phyloP scores from a whole-genome alignment of 1,139 yeast genomes.

The Candida dubliniensis region DNA sequence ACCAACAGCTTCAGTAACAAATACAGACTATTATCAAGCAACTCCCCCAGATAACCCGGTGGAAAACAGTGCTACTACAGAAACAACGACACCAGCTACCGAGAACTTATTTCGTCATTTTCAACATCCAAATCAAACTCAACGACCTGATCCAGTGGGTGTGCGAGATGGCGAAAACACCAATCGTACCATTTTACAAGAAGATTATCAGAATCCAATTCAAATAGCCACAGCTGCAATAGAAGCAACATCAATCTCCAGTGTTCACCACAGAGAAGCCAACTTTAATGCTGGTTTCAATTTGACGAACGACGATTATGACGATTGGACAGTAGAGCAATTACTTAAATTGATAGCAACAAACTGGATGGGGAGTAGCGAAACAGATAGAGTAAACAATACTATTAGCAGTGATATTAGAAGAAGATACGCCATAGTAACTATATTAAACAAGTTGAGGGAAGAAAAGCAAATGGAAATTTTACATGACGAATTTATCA shows the following conservation, averaged over 20 bases:
- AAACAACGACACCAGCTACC: slow-evolving; percentile 1
- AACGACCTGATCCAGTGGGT: slow-evolving; percentile 1
- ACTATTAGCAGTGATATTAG: slow-evolving; percentile 32
- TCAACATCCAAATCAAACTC: slow-evolving; percentile 3
- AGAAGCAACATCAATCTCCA: slow-evolving; percentile 16
- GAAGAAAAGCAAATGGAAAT: slow-evolving; percentile 40
- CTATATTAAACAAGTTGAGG: slow-evolving; percentile 38
- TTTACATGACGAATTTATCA: slow-evolving; percentile 32
- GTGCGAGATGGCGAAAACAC: not conserved
- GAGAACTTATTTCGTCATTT: slow-evolving; percentile 8
- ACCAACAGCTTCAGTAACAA: slow-evolving; percentile 9
- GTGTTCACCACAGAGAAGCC: not conserved
- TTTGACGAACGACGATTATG: slow-evolving; percentile 43
- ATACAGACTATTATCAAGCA: slow-evolving; percentile 4
- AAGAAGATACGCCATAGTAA: slow-evolving; percentile 37
- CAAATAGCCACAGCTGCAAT: slow-evolving; percentile 19
- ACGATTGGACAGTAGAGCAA: slow-evolving; percentile 38
- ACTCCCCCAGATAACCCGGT: slow-evolving; percentile 1
- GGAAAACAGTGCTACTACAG: slow-evolving; percentile 1
- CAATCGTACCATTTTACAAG: not conserved
- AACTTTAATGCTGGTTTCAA: slow-evolving; percentile 14
- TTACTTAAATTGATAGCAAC: slow-evolving; percentile 35
- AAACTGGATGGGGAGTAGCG: slow-evolving; percentile 7
- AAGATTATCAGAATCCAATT: slow-evolving; percentile 10
- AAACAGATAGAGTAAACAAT: slow-evolving; percentile 1